Evolutionary conservation across 371 early-diverging fungal genomes (phyloP), one percentile per base, ranked within the genome.

Genomic region (Zychaea mexicana): DNA sequence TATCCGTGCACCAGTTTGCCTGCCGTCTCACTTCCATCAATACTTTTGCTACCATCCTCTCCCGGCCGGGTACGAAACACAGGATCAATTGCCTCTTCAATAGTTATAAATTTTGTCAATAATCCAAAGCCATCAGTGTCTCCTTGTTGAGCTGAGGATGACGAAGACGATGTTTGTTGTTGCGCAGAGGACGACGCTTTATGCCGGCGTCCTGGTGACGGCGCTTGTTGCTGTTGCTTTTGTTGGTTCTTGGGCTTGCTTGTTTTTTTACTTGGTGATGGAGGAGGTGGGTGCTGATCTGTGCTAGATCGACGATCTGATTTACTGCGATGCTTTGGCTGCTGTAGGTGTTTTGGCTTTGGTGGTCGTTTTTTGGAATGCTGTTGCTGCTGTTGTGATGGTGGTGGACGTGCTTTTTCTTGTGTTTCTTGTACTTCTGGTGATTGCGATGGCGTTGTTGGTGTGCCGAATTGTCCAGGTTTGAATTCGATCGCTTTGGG

Each of bases 41-140:
- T 46, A 56, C 38, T 31, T 59, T 31, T 45, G 45, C 33, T 26
- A 10, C 62, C 38, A 6, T 27, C 7, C 8, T 38, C 61, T 60
- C 45, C 49, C 1, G 64, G 57, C 13, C 62, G 54, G 7, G 58
- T 56, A 45, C 58, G 59, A 31, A 64, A 59, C 8, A 78, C 64
- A 12, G 79, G 79, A 47, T 78, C 67, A 33, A 78, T 75, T 8
- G 70, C 70, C 62, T 73, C 67, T 57, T 75, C 76, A 36, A 78
- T 71, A 0, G 76, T 66, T 54, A 78, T 75, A 46, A 78, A 78
- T 19, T 73, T 69, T 7, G 66, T 49, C 22, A 66, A 65, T 31
- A 62, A 39, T 13, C 59, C 63, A 33, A 65, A 63, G 1, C 33
- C n/a, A 12, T 42, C 42, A 15, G 13, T 4, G 6, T 39, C 5